These are phyloP conservation scores for Venturiaceae sp. DNA, from an alignment of 2,329 filamentous ascomycete genomes.

Conservation along the genomic window DNA sequence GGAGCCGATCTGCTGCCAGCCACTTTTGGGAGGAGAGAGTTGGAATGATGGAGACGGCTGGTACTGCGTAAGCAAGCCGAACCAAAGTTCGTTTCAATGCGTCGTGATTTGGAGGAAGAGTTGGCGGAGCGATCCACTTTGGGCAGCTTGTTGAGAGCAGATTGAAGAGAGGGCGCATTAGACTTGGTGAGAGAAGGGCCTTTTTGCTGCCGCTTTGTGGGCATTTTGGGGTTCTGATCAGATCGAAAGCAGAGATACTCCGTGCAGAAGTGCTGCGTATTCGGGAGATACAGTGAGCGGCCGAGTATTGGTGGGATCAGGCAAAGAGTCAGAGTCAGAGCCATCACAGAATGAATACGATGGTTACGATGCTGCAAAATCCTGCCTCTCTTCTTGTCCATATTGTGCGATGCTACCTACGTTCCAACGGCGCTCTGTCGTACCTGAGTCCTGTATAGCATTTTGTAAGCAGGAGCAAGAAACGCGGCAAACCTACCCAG, in stretches of 20 bases:
- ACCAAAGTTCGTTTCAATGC: not conserved
- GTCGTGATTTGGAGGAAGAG: not conserved
- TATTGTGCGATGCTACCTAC: too few species aligned
- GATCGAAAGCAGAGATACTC: not conserved
- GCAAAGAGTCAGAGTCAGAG: too few species aligned
- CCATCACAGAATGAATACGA: too few species aligned
- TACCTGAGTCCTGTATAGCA: not conserved
- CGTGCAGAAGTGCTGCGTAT: not conserved
- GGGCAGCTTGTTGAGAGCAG: not conserved
- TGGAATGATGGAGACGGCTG: not conserved
- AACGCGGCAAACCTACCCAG: not conserved
- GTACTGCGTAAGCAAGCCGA: too few species aligned
- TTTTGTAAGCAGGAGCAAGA: too few species aligned
- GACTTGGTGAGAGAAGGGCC: not conserved
- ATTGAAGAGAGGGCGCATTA: not conserved
- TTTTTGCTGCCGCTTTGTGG: not conserved
- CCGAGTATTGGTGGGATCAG: too few species aligned
- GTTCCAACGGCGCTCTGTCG: not conserved
- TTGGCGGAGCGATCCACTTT: not conserved
- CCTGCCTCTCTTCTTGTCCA: too few species aligned
- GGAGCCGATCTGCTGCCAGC: not conserved
- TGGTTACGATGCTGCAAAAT: too few species aligned
- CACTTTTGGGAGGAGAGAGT: not conserved
- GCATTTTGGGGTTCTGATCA: not conserved
- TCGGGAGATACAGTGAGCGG: not conserved